Conservation (phyloP, 345 rosid genomes). For the Atalantia buxifolia region DNA sequence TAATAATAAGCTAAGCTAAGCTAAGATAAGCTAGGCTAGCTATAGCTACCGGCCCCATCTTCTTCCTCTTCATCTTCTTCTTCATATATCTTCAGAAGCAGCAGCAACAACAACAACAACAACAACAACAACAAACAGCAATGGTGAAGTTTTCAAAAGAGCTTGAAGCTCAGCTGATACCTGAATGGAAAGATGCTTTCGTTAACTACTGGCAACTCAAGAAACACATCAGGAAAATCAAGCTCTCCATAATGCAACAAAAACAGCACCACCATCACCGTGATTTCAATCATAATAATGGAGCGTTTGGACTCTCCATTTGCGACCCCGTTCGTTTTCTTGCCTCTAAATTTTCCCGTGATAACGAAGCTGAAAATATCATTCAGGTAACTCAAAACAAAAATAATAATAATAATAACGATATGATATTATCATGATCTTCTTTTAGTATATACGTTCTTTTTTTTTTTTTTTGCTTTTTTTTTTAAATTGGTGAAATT, state of each 20-base stretch:
- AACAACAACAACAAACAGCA: constrained; percentile 20
- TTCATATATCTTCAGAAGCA: not conserved
- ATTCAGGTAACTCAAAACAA: constrained; percentile 50
- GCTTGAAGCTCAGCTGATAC: constrained; percentile 94
- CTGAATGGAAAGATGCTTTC: constrained; percentile 97
- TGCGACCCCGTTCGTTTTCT: constrained; percentile 51
- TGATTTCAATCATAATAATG: constrained; percentile 11
- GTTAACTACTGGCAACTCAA: constrained; percentile 89
- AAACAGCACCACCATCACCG: constrained; percentile 32
- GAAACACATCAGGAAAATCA: constrained; percentile 80
- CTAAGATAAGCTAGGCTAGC: no score
- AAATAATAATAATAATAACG: no score
- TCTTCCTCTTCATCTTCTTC: not conserved
- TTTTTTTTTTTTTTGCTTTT: no score
- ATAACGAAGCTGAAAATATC: constrained; percentile 34
- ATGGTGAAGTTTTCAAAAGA: constrained; percentile 99
- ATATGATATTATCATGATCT: not conserved
- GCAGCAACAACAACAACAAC: no score
- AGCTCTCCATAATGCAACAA: constrained; percentile 34
- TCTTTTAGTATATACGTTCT: no score
- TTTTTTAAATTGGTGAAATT: no score
- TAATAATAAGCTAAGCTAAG: constrained; percentile 1
- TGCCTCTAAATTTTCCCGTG: constrained; percentile 30
- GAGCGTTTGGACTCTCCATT: constrained; percentile 52
- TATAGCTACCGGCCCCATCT: not conserved